A percentile compares a stretch with the other conserved stretches of the same genome.
Evolutionary conservation across 2,329 filamentous ascomycete genomes (phyloP).

Genomic region (Talaromyces marneffei): DNA sequence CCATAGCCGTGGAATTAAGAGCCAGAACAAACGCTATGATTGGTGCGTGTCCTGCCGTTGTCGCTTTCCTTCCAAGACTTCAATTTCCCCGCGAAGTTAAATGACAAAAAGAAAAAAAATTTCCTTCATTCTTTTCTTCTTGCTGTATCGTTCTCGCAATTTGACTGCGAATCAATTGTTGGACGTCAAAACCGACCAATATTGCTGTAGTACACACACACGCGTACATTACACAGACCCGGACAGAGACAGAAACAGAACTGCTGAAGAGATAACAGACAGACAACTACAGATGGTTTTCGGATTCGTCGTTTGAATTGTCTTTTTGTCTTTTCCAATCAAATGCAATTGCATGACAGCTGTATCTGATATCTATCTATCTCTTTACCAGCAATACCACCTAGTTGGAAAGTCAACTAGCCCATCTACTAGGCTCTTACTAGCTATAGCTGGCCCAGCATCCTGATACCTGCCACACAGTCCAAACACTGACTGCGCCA

Average conservation of each 20-base stretch:
- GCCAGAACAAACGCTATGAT: background rate
- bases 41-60: background rate
- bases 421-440: background rate
- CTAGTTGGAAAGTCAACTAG: background rate
- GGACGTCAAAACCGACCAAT: background rate
- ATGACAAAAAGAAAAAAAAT: background rate
- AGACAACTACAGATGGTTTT: background rate
- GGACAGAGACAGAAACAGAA: background rate
- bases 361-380: background rate
- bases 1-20: background rate
- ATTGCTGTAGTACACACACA: background rate
- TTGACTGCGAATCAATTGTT: background rate
- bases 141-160: background rate
- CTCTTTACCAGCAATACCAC: background rate
- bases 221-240: background rate
- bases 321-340: background rate
- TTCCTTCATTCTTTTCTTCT: background rate
- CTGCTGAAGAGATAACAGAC: background rate
- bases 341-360: background rate
- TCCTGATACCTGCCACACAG: background rate
- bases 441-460: background rate
- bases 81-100: conserved; percentile 2
- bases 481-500: background rate
- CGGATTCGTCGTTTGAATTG: background rate
- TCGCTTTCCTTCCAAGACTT: background rate